A percentile compares a stretch with the other conserved stretches of the same genome.
phyloP scores from a whole-genome alignment of 2,329 filamentous ascomycete species.

The Penicillium sp. region DNA sequence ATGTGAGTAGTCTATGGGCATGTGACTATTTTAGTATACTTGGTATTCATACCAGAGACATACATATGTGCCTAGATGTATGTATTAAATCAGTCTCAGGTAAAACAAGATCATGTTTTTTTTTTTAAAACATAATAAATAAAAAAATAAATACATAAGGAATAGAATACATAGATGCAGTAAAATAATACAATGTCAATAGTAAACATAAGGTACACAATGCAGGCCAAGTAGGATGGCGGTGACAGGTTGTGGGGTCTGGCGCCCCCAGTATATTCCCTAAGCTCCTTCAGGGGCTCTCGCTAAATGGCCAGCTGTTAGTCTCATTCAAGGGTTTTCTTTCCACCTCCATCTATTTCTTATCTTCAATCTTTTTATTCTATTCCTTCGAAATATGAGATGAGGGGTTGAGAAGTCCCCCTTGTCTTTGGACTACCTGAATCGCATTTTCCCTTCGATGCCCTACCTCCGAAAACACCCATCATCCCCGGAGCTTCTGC shows the following conservation, averaged over 20 bases:
- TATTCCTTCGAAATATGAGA: conserved; percentile 27
- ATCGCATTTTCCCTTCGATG: conserved; percentile 11
- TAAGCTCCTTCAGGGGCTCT: conserved; percentile 31
- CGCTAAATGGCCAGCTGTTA: conserved; percentile 31
- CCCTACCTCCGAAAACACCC: conserved; percentile 8
- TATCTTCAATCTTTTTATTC: conserved; percentile 17
- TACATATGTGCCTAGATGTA: not conserved
- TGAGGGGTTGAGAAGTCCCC: conserved; percentile 26
- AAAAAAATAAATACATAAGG: not conserved
- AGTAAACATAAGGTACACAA: not conserved
- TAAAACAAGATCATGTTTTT: not conserved
- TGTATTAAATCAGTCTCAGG: not conserved
- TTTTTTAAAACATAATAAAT: not conserved
- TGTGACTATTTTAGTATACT: not conserved
- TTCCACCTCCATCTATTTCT: conserved; percentile 10
- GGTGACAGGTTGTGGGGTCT: conserved; percentile 30
- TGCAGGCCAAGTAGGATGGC: conserved; percentile 17
- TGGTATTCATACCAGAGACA: not conserved
- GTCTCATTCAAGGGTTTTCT: conserved; percentile 17
- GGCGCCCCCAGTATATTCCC: conserved; percentile 26
- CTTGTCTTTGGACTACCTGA: conserved; percentile 28
- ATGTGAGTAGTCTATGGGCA: not conserved
- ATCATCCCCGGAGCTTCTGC: conserved; percentile 10
- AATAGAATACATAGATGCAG: not conserved
- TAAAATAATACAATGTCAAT: not conserved